These are phyloP conservation scores for Boletus tylopilopsis DNA, from an alignment of 768 basidiomycete species.

Conservation along the genomic window DNA sequence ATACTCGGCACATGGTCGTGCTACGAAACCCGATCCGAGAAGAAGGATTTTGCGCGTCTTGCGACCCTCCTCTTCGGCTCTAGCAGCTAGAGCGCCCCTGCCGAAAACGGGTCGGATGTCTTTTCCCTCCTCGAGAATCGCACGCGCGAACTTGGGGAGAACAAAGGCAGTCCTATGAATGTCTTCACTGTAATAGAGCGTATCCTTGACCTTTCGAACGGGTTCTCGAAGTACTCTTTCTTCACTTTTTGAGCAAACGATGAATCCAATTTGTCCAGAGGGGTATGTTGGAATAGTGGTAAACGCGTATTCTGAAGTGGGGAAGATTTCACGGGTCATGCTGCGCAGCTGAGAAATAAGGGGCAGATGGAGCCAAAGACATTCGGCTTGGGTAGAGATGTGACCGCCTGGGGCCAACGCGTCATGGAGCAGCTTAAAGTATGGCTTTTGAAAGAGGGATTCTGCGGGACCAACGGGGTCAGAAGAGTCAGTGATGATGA, in stretches of 20 bases:
- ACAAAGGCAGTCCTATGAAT: conserved; percentile 83
- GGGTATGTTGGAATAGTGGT: conserved; percentile 98
- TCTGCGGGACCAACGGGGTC: conserved; percentile 96
- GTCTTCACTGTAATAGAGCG: conserved; percentile 80
- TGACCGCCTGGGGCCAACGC: conserved; percentile 86
- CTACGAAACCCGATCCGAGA: conserved; percentile 93
- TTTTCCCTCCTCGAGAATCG: conserved; percentile 67
- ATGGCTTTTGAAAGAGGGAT: conserved; percentile 92
- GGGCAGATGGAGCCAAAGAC: conserved; percentile 88
- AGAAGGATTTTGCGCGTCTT: conserved; percentile 68
- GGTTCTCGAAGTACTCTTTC: conserved; percentile 69
- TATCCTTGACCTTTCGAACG: conserved; percentile 63
- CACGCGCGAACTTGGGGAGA: conserved; percentile 88
- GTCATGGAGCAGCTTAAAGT: conserved; percentile 92
- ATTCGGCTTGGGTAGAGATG: conserved; percentile 95
- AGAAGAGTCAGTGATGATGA: conserved; percentile 98
- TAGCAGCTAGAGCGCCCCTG: conserved; percentile 46
- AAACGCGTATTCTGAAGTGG: conserved; percentile 83
- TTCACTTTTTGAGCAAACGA: conserved; percentile 78
- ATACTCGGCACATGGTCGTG: conserved; percentile 95
- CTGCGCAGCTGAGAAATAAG: conserved; percentile 75
- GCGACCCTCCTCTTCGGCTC: conserved; percentile 44
- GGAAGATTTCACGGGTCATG: conserved; percentile 72
- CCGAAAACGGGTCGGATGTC: conserved; percentile 76
- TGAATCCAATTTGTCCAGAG: conserved; percentile 95